phyloP scores from a whole-genome alignment of 192 early-diverging fungal species.

The Rhizophagus clarus region DNA sequence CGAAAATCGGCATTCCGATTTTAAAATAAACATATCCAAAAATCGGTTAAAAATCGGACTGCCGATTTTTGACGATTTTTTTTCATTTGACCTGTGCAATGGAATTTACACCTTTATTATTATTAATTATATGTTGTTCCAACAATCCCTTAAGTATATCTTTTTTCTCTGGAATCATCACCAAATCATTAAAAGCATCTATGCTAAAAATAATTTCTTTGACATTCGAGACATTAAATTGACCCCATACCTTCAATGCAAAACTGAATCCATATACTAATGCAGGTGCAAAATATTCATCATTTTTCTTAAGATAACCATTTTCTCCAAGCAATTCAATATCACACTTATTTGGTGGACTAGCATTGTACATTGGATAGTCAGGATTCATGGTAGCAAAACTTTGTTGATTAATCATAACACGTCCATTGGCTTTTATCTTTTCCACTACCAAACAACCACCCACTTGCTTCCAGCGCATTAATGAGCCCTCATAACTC shows the following conservation, averaged over 20 bases:
- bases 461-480: background rate
- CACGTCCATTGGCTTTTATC: background rate
- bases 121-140: background rate
- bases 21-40: no score
- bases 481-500: background rate
- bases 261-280: conserved; percentile 8
- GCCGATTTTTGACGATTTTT: no score
- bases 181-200: background rate
- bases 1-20: no score
- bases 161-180: background rate
- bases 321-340: background rate
- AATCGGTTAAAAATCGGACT: no score
- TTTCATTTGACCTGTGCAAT: no score
- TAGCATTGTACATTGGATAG: background rate
- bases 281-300: background rate
- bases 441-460: background rate
- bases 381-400: background rate
- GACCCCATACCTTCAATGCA: background rate
- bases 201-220: background rate
- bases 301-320: background rate
- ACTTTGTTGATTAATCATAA: background rate
- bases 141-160: background rate
- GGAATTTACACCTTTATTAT: no score
- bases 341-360: background rate
- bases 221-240: background rate